Evolutionary conservation across 75 land plant species (phyloP), one percentile per base, ranked within the genome.

Genomic region (Cupressus sempervirens): DNA sequence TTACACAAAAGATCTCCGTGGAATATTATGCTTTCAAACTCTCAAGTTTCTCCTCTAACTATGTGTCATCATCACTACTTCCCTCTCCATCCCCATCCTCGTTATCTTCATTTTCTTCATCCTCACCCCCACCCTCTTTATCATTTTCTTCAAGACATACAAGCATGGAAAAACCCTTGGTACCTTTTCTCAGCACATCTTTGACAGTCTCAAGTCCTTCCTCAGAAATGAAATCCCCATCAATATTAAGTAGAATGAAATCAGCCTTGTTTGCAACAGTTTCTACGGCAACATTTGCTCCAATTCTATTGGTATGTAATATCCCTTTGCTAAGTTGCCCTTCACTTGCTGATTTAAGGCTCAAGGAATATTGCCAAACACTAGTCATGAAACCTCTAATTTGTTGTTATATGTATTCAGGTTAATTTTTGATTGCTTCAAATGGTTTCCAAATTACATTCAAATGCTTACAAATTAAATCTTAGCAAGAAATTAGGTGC

Each of bases 141-240:
- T 96, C 99, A 89, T 98, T 98, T 35, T 98, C 99, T 85, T 98
- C 98, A 87, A 98, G 85, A 58, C 95, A 80, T 20, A 95, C 97
- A 62, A 98, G 93, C 35, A 89, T 90, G 46, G 92, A 84, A 34
- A 87, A 81, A 62, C 90, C 92, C 32, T 90, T 89, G 54, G 72
- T 79, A 48, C 90, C 86, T 30, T 83, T 85, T 40, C 86, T 70
- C 76, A 98, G 91, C 45, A 92, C 91, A 20, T 87, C 92, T 84
- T 90, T 91, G 83, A 98, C 84, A 46, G 90, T 91, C 70, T 98
- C 98, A 80, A 96, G 89, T 48, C 97, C 99, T 88, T 91, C 93
- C 70, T 93, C 95, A 35, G 99, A 96, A 41, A 98, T 94, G 81
- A 68, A 88, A 86, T 98, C 96, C 36, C 90, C 92, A 86, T 98